Evolutionary conservation across 1,284 basidiomycete species (phyloP).

Genomic region (Moniliophthora roreri): DNA sequence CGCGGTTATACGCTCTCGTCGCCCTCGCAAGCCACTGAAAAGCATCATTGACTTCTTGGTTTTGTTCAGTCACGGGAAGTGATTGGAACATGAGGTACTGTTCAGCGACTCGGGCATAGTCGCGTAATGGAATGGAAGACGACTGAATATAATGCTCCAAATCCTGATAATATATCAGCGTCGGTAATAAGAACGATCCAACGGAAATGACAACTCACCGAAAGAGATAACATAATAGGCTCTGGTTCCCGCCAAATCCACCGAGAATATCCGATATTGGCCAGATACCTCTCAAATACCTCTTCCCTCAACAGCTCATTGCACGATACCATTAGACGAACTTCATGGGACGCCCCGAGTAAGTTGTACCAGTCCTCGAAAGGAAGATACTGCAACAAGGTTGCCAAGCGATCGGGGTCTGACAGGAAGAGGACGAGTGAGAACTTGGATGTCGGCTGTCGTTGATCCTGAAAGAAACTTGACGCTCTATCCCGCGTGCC

Average conservation of each 20-base stretch:
- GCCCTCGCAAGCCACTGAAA: slow-evolving; percentile 30
- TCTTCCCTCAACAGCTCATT: slow-evolving; percentile 52
- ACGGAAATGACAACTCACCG: slow-evolving; percentile 39
- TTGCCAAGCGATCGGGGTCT: slow-evolving; percentile 45
- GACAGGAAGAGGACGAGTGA: slow-evolving; percentile 50
- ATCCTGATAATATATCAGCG: slow-evolving; percentile 44
- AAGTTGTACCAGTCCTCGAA: slow-evolving; percentile 69
- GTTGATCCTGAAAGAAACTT: too few species aligned
- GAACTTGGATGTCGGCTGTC: slow-evolving; percentile 12
- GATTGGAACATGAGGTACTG: slow-evolving; percentile 45
- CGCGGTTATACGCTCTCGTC: slow-evolving; percentile 68
- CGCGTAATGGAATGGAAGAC: slow-evolving; percentile 68
- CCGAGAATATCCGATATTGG: slow-evolving; percentile 63
- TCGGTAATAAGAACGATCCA: background rate
- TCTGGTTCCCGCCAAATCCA: slow-evolving; percentile 64
- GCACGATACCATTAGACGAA: slow-evolving; percentile 50
- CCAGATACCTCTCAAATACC: slow-evolving; percentile 64
- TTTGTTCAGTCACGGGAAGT: slow-evolving; percentile 17
- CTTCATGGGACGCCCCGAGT: slow-evolving; percentile 50
- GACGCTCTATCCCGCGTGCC: too few species aligned
- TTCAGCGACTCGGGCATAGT: slow-evolving; percentile 60
- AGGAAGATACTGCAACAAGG: slow-evolving; percentile 52
- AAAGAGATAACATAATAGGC: slow-evolving; percentile 57
- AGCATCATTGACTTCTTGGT: background rate
- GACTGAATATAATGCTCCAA: slow-evolving; percentile 75